Base-by-base conservation (phyloP, 1,284 basidiomycete genomes). In the Peniophora sp. region DNA sequence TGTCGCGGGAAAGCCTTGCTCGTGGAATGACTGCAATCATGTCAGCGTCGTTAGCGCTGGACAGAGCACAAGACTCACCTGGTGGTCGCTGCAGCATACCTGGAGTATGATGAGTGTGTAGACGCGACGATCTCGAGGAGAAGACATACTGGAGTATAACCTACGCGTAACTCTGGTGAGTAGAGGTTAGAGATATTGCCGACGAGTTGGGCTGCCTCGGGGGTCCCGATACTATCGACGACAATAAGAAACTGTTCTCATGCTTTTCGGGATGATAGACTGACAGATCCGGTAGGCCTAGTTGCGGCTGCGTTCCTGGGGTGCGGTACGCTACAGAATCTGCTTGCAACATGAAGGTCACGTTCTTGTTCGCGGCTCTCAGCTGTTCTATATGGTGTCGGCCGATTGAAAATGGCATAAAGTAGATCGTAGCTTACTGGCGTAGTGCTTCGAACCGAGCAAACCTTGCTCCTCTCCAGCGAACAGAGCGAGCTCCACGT, bases 51-150 rank as follows among this genome's bases (percentile, higher is more conserved):
- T 32, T 32, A 12, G 5, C 12, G 27, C 27, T 5, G 12, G 27
- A 32, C 6, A 32, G 12, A 32, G 27, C 12, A 12, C 6, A 12
- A 5, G 27, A 32, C 27, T 32, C 5, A 32, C 27, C 27, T 32
- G 84, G 64, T 94, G 90, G 60, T 93, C 92, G 57, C 88, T 91
- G 69, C 92, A 95, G 68, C 92, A 94, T 27, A 79, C 88, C 77
- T 81, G 47, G 44, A 27, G 27, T 5, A 9, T 24, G n/a, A 51
- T 34, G 17, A 12, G 27, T 10, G 27, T 10, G 36, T 18, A 46
- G n/a, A 23, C 11, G 47, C 39, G 48, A 24, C 23, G 47, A 37
- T 14, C 23, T 36, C 32, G 22, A 24, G 51, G 18, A 27, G 17
- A 11, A 32, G 5, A 65, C 78, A 32, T 51, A 79, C 79, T 2